A percentile compares a stretch with the other conserved stretches of the same genome.
Evolutionary conservation across 306 rosid species (phyloP).

Genomic region (Cicer chorassanicum): DNA sequence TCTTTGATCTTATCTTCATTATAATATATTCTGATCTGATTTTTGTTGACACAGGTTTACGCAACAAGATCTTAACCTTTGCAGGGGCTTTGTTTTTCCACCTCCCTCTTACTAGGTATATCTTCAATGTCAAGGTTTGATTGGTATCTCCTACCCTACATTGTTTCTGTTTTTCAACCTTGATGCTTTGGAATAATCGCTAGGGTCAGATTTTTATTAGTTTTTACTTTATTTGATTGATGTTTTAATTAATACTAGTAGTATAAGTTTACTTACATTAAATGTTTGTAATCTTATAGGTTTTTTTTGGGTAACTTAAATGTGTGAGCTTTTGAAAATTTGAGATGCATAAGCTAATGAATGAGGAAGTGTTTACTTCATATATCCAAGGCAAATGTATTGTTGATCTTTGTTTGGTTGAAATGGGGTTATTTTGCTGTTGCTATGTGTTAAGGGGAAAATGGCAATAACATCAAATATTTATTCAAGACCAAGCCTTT

Average conservation of each 20-base stretch:
- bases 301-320: no score
- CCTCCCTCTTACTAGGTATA: background rate
- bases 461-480: background rate
- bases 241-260: no score
- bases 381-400: background rate
- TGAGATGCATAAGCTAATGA: no score
- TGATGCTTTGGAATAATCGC: no score
- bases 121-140: background rate
- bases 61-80: background rate
- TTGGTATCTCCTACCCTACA: background rate
- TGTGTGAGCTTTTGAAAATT: no score
- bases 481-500: background rate
- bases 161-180: background rate
- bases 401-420: constrained; percentile 13
- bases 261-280: no score
- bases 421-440: constrained; percentile 13
- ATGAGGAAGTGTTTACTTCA: no score
- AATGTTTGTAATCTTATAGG: no score
- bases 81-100: background rate
- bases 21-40: background rate
- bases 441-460: background rate
- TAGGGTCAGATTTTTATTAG: no score
- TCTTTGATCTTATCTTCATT: no score
- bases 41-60: background rate
- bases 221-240: no score